A percentile compares a stretch with the other conserved stretches of the same genome.
Conservation (phyloP, 768 basidiomycete species). For the Lactarius tabidus region DNA sequence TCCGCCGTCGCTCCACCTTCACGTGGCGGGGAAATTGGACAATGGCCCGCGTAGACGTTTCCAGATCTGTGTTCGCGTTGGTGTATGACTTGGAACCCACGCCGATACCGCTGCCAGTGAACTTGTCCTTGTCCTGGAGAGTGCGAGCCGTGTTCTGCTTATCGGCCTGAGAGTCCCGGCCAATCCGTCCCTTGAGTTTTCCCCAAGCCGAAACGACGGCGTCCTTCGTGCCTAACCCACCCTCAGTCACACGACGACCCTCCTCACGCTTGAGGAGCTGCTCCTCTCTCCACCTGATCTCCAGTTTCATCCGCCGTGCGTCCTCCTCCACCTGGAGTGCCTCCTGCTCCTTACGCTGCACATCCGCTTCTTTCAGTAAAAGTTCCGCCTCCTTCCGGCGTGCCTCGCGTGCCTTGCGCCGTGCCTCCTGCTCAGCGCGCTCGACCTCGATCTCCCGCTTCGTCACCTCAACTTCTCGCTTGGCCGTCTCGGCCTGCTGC, state of each 20-base stretch:
- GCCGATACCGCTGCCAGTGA: not conserved
- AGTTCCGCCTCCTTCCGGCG: conserved; percentile 16
- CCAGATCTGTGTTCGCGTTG: not conserved
- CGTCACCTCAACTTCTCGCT: conserved; percentile 4
- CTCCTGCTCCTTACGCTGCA: conserved; percentile 7
- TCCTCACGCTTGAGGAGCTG: not conserved
- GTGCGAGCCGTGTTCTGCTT: not conserved
- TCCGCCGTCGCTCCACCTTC: not conserved
- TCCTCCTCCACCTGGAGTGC: conserved; percentile 12
- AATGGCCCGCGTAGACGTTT: not conserved
- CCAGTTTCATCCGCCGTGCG: not conserved
- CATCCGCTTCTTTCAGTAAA: conserved; percentile 4
- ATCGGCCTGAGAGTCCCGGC: conserved; percentile 3
- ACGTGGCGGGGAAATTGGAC: not conserved
- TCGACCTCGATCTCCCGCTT: conserved; percentile 11
- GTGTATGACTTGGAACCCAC: not conserved
- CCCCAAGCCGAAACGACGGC: conserved; percentile 3
- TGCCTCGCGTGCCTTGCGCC: conserved; percentile 8
- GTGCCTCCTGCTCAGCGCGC: conserved; percentile 12
- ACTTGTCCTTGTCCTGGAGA: not conserved
- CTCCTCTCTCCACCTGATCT: conserved; percentile 3
- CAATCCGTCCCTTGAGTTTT: conserved; percentile 9
- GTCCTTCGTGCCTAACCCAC: not conserved
- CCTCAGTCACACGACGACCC: not conserved
- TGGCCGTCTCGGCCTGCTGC: conserved; percentile 7